A percentile compares a stretch with the other conserved stretches of the same genome.
phyloP scores from a whole-genome alignment of 331 rosid genomes.

The Cydonia oblonga region DNA sequence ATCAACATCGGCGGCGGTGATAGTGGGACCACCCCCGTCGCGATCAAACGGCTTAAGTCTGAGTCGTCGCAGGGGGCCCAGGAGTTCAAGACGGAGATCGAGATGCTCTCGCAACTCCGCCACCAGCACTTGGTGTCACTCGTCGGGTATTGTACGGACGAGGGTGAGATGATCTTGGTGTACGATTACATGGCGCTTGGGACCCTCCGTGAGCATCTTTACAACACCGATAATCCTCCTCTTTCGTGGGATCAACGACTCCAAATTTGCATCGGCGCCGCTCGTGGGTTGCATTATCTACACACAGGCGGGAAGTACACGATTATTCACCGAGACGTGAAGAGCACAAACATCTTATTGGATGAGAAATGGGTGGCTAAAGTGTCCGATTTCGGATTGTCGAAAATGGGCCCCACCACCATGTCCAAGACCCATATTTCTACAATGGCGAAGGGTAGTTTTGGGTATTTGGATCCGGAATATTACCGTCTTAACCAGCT shows the following conservation, averaged over 20 bases:
- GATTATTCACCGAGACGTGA: conserved; percentile 52
- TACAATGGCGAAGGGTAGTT: neutral
- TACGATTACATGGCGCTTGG: conserved; percentile 42
- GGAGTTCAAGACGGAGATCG: conserved; percentile 26
- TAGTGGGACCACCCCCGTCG: neutral
- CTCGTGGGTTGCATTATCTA: conserved; percentile 38
- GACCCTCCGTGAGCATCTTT: conserved; percentile 22
- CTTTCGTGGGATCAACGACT: conserved; percentile 28
- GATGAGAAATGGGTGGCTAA: neutral
- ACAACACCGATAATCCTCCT: conserved; percentile 6
- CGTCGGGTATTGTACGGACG: conserved; percentile 29
- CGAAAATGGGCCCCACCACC: neutral
- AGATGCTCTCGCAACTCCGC: conserved; percentile 27
- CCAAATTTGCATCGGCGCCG: conserved; percentile 29
- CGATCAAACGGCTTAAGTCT: conserved; percentile 16
- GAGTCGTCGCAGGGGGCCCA: neutral
- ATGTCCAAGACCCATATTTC: neutral
- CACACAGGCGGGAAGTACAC: conserved; percentile 26
- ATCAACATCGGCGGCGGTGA: neutral
- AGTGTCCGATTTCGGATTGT: neutral
- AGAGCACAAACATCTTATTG: conserved; percentile 38
- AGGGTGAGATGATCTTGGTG: conserved; percentile 32
- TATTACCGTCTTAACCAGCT: neutral
- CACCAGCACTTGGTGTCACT: conserved; percentile 24
- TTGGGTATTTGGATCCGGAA: neutral